Conservation (phyloP, 805 yeast species). For the Nakazawaea ernobii region DNA sequence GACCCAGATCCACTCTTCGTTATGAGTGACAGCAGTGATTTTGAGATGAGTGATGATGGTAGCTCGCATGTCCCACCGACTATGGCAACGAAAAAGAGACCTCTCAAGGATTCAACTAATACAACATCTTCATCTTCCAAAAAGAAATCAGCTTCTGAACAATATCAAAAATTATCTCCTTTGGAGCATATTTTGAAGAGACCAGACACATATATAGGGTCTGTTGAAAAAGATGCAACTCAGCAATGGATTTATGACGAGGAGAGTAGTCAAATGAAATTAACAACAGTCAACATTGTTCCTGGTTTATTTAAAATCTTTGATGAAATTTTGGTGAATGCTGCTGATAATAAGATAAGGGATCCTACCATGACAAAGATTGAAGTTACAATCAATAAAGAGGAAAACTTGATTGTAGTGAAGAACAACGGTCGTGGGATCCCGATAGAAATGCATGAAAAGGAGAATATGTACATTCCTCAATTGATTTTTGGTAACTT, state of each 20-base stretch:
- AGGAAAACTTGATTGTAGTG: conserved; percentile 67
- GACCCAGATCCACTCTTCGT: too few species aligned
- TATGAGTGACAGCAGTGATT: conserved; percentile 5
- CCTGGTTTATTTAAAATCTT: conserved; percentile 96
- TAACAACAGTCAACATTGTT: conserved; percentile 66
- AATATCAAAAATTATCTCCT: conserved; percentile 91
- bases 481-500: conserved; percentile 94
- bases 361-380: conserved; percentile 86
- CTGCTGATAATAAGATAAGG: conserved; percentile 96
- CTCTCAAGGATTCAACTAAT: conserved; percentile 10
- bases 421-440: conserved; percentile 94
- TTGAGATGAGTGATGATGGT: conserved; percentile 3
- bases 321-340: conserved; percentile 95
- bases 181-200: conserved; percentile 93
- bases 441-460: conserved; percentile 88
- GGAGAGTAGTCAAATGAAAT: conserved; percentile 53
- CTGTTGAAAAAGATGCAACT: conserved; percentile 75
- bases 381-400: conserved; percentile 77
- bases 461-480: conserved; percentile 90
- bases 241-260: conserved; percentile 84
- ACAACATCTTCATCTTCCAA: not conserved
- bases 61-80: not conserved
- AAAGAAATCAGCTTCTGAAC: conserved; percentile 45
- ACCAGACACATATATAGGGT: conserved; percentile 97
- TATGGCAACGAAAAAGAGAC: conserved; percentile 1